phyloP scores from a whole-genome alignment of 1,139 yeast species.

The Taphrina deformans region DNA sequence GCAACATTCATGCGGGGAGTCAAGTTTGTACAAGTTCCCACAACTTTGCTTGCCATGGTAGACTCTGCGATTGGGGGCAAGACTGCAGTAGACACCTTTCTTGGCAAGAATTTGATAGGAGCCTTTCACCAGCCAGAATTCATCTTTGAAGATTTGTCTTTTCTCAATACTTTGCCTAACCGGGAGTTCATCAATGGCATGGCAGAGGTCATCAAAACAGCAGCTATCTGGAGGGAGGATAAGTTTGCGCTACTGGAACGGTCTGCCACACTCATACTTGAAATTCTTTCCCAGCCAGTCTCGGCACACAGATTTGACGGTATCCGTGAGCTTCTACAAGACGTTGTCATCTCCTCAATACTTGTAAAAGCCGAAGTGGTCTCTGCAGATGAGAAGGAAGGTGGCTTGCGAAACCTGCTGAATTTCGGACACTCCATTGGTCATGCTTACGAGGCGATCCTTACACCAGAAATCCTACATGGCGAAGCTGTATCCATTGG shows the following conservation, averaged over 20 bases:
- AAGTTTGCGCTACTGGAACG: slow-evolving; percentile 84
- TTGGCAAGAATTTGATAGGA: slow-evolving; percentile 94
- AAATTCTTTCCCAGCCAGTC: slow-evolving; percentile 50
- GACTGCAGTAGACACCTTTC: slow-evolving; percentile 97
- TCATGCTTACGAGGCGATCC: slow-evolving; percentile 94
- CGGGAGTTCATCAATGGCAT: slow-evolving; percentile 97
- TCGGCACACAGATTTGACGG: slow-evolving; percentile 40
- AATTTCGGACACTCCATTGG: slow-evolving; percentile 98
- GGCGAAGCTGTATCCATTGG: slow-evolving; percentile 98
- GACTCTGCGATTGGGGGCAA: slow-evolving; percentile 98
- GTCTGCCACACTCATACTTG: slow-evolving; percentile 66
- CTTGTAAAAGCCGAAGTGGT: slow-evolving; percentile 93
- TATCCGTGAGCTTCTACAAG: slow-evolving; percentile 70
- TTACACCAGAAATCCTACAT: slow-evolving; percentile 93
- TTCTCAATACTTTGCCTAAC: slow-evolving; percentile 82
- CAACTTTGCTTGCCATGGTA: slow-evolving; percentile 92
- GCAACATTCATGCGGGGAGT: slow-evolving; percentile 99
- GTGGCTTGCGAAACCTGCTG: slow-evolving; percentile 84
- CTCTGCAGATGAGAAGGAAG: slow-evolving; percentile 90
- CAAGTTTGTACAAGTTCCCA: slow-evolving; percentile 89
- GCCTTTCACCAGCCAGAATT: slow-evolving; percentile 96
- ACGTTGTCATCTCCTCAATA: slow-evolving; percentile 81
- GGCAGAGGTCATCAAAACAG: slow-evolving; percentile 98
- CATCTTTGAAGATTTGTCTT: slow-evolving; percentile 83
- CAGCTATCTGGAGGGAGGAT: slow-evolving; percentile 92